A percentile compares a stretch with the other conserved stretches of the same genome.
These are phyloP conservation scores for Hanseniaspora meyeri DNA, from an alignment of 805 yeast species.

Conservation along the genomic window DNA sequence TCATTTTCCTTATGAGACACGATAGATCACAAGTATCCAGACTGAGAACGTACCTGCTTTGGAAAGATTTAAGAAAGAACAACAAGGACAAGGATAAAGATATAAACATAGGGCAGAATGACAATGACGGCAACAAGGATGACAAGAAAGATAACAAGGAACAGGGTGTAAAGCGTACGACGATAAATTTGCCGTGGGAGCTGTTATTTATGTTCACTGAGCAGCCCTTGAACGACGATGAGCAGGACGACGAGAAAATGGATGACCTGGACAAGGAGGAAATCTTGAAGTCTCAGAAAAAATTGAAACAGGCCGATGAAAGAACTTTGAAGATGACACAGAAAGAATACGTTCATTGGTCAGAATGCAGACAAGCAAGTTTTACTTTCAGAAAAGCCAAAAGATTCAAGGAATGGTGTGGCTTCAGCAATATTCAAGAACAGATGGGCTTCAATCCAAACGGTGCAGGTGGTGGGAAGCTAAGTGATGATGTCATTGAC, in stretches of 20 bases:
- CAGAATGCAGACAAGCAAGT: slow-evolving; percentile 94
- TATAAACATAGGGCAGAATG: slow-evolving; percentile 28
- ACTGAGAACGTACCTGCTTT: slow-evolving; percentile 76
- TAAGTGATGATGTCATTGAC: slow-evolving; percentile 93
- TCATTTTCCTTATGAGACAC: slow-evolving; percentile 81
- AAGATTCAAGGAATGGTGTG: slow-evolving; percentile 94
- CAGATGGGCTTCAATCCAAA: slow-evolving; percentile 12
- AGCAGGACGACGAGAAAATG: slow-evolving; percentile 36
- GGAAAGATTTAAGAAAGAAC: slow-evolving; percentile 92
- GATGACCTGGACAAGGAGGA: slow-evolving; percentile 85
- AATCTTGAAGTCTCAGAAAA: slow-evolving; percentile 70
- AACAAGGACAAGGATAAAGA: slow-evolving; percentile 50
- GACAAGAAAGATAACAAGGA: slow-evolving; percentile 25
- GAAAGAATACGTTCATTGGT: slow-evolving; percentile 97
- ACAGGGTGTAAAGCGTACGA: slow-evolving; percentile 53
- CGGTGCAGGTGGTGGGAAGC: slow-evolving; percentile 38
- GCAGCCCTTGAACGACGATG: slow-evolving; percentile 61
- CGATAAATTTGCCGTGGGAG: slow-evolving; percentile 89
- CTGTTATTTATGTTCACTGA: slow-evolving; percentile 85
- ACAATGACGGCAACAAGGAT: slow-evolving; percentile 27
- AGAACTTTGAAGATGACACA: slow-evolving; percentile 87
- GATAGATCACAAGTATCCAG: slow-evolving; percentile 90
- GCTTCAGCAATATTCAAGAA: slow-evolving; percentile 69
- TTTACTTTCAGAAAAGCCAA: slow-evolving; percentile 92
- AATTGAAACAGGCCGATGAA: slow-evolving; percentile 86